Percentiles rank a stretch among this genome's conserved stretches.
phyloP scores from a whole-genome alignment of 495 filamentous ascomycete genomes.

The Penicillium subrubescens region DNA sequence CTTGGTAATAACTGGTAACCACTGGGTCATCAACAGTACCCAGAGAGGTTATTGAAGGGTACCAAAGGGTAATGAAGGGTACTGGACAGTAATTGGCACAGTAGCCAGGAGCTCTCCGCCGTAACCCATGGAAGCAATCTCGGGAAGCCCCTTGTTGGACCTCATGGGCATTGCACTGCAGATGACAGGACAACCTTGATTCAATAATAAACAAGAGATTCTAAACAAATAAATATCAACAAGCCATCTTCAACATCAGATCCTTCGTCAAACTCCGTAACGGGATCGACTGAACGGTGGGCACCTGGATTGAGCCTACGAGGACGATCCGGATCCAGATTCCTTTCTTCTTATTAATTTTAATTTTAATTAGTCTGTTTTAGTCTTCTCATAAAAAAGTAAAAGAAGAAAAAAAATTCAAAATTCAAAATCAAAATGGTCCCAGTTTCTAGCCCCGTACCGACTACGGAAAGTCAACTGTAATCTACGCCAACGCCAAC shows the following conservation, averaged over 20 bases:
- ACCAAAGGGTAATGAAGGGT: background rate
- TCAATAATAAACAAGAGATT: background rate
- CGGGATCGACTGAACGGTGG: conserved; percentile 23
- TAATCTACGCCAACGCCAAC: conserved; percentile 5
- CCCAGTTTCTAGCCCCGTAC: conserved; percentile 12
- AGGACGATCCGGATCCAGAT: conserved; percentile 38
- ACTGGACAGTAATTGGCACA: background rate
- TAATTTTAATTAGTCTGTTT: conserved; percentile 10
- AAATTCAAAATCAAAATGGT: too few relatives aligned
- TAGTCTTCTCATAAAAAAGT: background rate
- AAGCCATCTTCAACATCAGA: too few relatives aligned
- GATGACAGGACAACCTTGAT: background rate
- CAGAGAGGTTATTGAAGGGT: background rate
- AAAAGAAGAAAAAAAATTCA: too few relatives aligned
- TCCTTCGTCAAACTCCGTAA: background rate
- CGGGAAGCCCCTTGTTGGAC: conserved; percentile 19
- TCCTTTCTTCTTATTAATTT: conserved; percentile 19
- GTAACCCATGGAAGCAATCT: conserved; percentile 23
- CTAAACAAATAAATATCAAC: background rate
- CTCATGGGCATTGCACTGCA: conserved; percentile 16
- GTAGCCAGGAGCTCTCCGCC: background rate
- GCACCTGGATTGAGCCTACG: conserved; percentile 4
- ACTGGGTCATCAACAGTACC: background rate
- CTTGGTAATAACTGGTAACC: background rate
- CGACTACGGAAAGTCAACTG: background rate